Conservation (phyloP, 1,284 basidiomycete genomes). For the Cryptococcus deneoformans region DNA sequence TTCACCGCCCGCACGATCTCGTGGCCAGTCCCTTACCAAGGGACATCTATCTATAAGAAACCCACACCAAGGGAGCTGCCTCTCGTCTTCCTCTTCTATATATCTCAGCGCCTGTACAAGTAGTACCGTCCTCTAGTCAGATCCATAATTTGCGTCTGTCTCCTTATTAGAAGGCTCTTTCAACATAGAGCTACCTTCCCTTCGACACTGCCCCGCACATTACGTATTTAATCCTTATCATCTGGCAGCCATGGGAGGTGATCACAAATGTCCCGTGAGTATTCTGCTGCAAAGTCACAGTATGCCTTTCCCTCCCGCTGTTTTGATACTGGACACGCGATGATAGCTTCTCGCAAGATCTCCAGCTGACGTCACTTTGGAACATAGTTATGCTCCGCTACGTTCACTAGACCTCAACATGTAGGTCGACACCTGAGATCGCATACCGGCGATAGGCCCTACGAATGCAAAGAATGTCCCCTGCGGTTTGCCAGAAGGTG, state of each 20-base stretch:
- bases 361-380: neutral
- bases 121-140: too few relatives aligned
- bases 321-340: neutral
- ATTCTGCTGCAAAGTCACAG: neutral
- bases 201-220: too few relatives aligned
- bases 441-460: conserved; percentile 87
- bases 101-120: too few relatives aligned
- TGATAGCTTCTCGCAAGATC: neutral
- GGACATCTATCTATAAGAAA: too few relatives aligned
- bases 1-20: too few relatives aligned
- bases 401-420: conserved; percentile 85
- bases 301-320: neutral
- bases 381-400: conserved; percentile 66
- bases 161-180: too few relatives aligned
- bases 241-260: conserved; percentile 28
- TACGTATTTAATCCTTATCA: neutral
- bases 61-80: too few relatives aligned
- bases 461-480: conserved; percentile 83
- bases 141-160: too few relatives aligned
- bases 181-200: too few relatives aligned
- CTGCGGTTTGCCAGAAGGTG: conserved; percentile 85
- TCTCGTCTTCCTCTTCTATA: too few relatives aligned
- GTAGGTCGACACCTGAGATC: conserved; percentile 86
- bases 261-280: conserved; percentile 42
- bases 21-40: too few relatives aligned